phyloP scores from a whole-genome alignment of 129 eudicot genomes.

The Flaveria bidentis region DNA sequence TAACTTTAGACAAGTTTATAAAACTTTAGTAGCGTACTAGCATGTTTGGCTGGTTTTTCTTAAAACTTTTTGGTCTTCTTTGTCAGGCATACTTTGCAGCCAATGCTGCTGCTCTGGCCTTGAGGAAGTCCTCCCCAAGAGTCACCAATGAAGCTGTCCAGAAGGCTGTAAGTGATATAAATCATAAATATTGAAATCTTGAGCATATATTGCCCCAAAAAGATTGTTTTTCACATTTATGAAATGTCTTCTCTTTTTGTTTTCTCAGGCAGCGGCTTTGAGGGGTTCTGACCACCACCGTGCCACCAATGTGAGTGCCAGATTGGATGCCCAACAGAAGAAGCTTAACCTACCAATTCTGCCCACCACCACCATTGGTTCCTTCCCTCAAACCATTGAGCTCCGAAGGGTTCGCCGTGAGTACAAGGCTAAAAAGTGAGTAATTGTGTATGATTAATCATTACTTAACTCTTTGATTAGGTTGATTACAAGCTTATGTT shows the following conservation, averaged over 20 bases:
- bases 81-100: slow-evolving; percentile 83
- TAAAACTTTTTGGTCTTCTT: neutral
- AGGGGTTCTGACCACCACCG: slow-evolving; percentile 93
- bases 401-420: slow-evolving; percentile 96
- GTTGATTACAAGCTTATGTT: neutral
- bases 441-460: neutral
- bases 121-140: slow-evolving; percentile 96
- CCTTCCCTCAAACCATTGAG: slow-evolving; percentile 97
- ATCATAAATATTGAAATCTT: neutral
- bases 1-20: neutral
- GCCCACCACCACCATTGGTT: slow-evolving; percentile 97
- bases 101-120: slow-evolving; percentile 91
- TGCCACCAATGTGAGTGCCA: slow-evolving; percentile 80
- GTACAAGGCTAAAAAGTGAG: slow-evolving; percentile 93
- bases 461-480: neutral
- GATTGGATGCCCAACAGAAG: slow-evolving; percentile 92
- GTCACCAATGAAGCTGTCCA: slow-evolving; percentile 86
- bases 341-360: slow-evolving; percentile 91
- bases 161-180: slow-evolving; percentile 66
- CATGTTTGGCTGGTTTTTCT: neutral
- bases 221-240: neutral
- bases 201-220: neutral
- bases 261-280: slow-evolving; percentile 71
- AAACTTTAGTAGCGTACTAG: neutral
- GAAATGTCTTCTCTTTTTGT: neutral